phyloP scores from a whole-genome alignment of 345 rosid genomes.

The Reutealis trisperma region DNA sequence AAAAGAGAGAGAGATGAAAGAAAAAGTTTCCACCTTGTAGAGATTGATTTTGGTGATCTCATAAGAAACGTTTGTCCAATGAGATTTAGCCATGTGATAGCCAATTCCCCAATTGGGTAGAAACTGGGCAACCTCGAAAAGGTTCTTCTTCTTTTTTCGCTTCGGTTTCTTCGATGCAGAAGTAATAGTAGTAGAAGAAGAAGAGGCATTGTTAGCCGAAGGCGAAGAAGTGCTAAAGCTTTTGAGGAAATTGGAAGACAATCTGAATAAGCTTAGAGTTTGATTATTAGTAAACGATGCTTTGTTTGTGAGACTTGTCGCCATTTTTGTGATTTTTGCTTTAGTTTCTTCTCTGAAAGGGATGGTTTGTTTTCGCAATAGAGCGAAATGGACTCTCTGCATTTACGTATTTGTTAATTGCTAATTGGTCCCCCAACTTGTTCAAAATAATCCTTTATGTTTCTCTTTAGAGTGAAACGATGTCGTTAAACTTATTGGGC shows the following conservation, averaged over 20 bases:
- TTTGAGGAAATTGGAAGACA: conserved; percentile 47
- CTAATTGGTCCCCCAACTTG: too few species aligned
- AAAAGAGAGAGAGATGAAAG: neutral
- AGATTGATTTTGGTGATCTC: conserved; percentile 95
- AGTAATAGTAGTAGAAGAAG: neutral
- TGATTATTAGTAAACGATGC: conserved; percentile 6
- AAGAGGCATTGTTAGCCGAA: conserved; percentile 19
- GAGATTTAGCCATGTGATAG: conserved; percentile 91
- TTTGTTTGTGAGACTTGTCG: conserved; percentile 4
- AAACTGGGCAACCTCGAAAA: conserved; percentile 93
- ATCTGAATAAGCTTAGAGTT: conserved; percentile 3
- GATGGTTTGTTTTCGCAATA: neutral
- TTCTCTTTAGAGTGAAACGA: too few species aligned
- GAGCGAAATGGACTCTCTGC: too few species aligned
- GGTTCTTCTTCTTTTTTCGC: conserved; percentile 83
- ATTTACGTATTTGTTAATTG: neutral
- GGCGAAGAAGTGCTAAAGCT: conserved; percentile 47
- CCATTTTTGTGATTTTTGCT: neutral
- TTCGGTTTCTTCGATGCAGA: conserved; percentile 42
- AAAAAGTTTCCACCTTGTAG: conserved; percentile 57
- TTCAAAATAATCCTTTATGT: too few species aligned
- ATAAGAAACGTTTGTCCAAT: conserved; percentile 84
- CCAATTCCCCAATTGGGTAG: conserved; percentile 95
- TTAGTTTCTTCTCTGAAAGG: neutral
- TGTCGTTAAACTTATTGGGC: too few species aligned